Conservation (phyloP, 2,329 filamentous ascomycete species). For the Xylaria sp. region DNA sequence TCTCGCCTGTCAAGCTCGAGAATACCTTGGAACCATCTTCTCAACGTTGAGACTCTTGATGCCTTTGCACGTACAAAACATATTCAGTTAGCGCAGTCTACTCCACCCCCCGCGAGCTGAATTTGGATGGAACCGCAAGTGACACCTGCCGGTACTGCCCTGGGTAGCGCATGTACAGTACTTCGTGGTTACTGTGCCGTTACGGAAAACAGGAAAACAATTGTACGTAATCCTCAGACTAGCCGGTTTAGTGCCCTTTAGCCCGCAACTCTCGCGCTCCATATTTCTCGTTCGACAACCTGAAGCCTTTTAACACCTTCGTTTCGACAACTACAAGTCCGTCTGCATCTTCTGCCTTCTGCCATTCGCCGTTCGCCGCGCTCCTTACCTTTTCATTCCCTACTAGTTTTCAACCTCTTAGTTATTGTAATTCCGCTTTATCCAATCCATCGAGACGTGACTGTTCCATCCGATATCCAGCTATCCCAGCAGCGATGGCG, state of each 20-base stretch:
- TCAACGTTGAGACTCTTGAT: too few relatives aligned
- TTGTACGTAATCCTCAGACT: not conserved
- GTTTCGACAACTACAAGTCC: not conserved
- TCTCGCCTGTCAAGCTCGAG: too few relatives aligned
- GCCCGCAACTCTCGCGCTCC: conserved; percentile 14
- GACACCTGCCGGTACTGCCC: not conserved
- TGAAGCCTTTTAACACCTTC: not conserved
- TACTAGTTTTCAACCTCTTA: conserved; percentile 17
- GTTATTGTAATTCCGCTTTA: conserved; percentile 20
- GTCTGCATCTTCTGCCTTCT: conserved; percentile 6
- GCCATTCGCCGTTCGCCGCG: conserved; percentile 11
- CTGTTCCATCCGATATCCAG: not conserved
- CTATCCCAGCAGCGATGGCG: conserved; percentile 32
- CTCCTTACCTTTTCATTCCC: conserved; percentile 17
- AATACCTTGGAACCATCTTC: too few relatives aligned
- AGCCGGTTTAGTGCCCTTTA: not conserved
- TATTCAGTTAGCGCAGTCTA: not conserved
- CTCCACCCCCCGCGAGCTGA: not conserved
- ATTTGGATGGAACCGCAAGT: not conserved
- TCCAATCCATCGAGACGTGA: not conserved
- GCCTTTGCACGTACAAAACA: too few relatives aligned
- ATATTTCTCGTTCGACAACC: conserved; percentile 6
- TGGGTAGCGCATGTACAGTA: not conserved
- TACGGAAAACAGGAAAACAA: not conserved
- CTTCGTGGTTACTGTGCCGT: not conserved